Conservation (phyloP, 2,329 filamentous ascomycete genomes). For the Didymella lethalis region DNA sequence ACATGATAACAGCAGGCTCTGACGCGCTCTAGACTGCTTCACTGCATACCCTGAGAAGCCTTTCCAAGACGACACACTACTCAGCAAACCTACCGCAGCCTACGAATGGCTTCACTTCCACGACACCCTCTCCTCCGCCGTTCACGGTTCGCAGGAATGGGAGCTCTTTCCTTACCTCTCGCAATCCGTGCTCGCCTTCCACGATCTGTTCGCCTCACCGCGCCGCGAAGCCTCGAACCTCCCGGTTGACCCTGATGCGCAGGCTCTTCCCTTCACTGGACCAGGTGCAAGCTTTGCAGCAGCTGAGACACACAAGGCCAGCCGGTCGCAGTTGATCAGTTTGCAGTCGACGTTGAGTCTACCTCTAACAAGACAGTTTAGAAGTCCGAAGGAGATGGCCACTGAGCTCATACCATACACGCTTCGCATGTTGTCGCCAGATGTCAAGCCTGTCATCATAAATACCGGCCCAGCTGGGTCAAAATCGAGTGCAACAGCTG, state of each 20-base stretch:
- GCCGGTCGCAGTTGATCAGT: conserved; percentile 74
- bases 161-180: conserved; percentile 88
- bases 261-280: conserved; percentile 77
- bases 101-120: conserved; percentile 98
- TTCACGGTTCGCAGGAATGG: conserved; percentile 90
- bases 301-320: conserved; percentile 80
- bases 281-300: conserved; percentile 83
- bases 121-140: conserved; percentile 78
- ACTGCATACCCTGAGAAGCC: conserved; percentile 83
- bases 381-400: conserved; percentile 77
- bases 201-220: conserved; percentile 83
- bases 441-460: conserved; percentile 89
- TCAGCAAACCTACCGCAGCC: conserved; percentile 84
- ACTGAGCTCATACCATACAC: conserved; percentile 87
- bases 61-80: conserved; percentile 90
- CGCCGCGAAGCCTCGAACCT: conserved; percentile 55
- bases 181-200: conserved; percentile 87
- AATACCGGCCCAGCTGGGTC: conserved; percentile 60
- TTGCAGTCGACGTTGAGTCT: conserved; percentile 77
- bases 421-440: conserved; percentile 82
- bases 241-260: conserved; percentile 49
- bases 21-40: conserved; percentile 70
- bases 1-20: conserved; percentile 9
- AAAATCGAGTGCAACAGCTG: conserved; percentile 68
- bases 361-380: conserved; percentile 77